Evolutionary conservation across 495 filamentous ascomycete genomes (phyloP), one percentile per base, ranked within the genome.

Genomic region (Tetracladium setigerum): DNA sequence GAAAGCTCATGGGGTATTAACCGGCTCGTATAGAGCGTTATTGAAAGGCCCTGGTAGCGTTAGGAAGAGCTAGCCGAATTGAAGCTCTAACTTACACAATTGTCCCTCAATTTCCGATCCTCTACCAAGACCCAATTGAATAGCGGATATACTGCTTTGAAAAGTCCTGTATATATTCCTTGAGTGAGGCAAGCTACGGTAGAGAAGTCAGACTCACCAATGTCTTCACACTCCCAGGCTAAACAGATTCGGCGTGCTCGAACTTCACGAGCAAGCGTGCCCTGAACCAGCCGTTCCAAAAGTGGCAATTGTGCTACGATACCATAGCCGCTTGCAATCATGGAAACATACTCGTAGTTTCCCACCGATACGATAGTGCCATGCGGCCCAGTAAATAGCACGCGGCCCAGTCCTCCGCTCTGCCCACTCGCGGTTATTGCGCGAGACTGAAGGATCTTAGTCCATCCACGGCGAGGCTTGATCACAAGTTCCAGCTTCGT

Each of bases 381-480:
- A 41, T 53, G 44, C 7, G 50, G 50, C 38, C 50, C 38, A 16
- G 46, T 49, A 16, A 49, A 42, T 5, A 41, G 17, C 3, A 49
- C 46, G 5, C 24, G 41, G 22, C 19, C 24, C 24, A 44, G 13
- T 24, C 45, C 45, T 32, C 45, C 35, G 15, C 15, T 47, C 35
- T 47, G 35, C 22, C 46, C 38, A 16, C 38, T 24, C 32, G 15
- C 18, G 24, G 43, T 35, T 35, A 46, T 49, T 30, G 38, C 46
- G 14, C 46, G 27, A 5, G 36, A 49, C 4, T 42, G 34, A 35
- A 52, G 37, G 16, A n/a, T 51, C 19, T 50, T 30, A 15, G 61
- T 65, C 37, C 57, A 56, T 2, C 62, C 59, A 47, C 30, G 16
- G 13, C 45, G 46, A 31, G 56, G 50, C 45, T 53, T 16, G 17